A percentile compares a stretch with the other conserved stretches of the same genome.
phyloP scores from a whole-genome alignment of 2,329 filamentous ascomycete species.

The Nemania serpens region DNA sequence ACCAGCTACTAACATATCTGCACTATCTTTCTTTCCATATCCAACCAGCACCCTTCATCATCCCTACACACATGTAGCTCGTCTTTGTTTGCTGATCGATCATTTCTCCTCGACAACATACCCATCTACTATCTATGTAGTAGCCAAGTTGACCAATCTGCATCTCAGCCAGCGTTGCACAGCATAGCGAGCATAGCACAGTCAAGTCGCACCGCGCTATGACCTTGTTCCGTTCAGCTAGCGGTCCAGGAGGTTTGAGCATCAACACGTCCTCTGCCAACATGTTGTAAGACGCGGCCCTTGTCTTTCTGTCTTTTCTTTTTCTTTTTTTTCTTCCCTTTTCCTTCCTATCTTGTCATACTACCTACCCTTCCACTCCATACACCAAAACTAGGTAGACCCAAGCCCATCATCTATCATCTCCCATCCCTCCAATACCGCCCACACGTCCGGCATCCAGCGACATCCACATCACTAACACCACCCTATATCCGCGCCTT shows the following conservation, averaged over 20 bases:
- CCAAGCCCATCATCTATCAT: too few relatives aligned
- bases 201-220: slow-evolving; percentile 39
- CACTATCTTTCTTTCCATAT: too few relatives aligned
- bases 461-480: too few relatives aligned
- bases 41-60: not conserved
- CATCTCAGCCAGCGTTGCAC: not conserved
- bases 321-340: not conserved
- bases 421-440: too few relatives aligned
- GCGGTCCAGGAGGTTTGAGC: slow-evolving; percentile 63
- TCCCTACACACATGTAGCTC: not conserved
- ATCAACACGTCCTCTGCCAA: slow-evolving; percentile 68
- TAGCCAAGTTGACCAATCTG: not conserved
- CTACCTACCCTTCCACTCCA: not conserved
- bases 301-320: slow-evolving; percentile 20
- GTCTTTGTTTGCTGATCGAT: slow-evolving; percentile 1
- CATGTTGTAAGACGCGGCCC: slow-evolving; percentile 51
- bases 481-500: too few relatives aligned
- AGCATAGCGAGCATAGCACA: slow-evolving; percentile 15
- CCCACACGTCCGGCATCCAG: too few relatives aligned
- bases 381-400: not conserved
- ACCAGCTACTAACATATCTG: too few relatives aligned
- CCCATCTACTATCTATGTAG: not conserved
- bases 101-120: not conserved
- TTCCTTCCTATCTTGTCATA: not conserved
- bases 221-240: slow-evolving; percentile 61